A percentile compares a stretch with the other conserved stretches of the same genome.
Evolutionary conservation across 2,329 filamentous ascomycete species (phyloP).

Genomic region (Ceratocystiopsis sp.): DNA sequence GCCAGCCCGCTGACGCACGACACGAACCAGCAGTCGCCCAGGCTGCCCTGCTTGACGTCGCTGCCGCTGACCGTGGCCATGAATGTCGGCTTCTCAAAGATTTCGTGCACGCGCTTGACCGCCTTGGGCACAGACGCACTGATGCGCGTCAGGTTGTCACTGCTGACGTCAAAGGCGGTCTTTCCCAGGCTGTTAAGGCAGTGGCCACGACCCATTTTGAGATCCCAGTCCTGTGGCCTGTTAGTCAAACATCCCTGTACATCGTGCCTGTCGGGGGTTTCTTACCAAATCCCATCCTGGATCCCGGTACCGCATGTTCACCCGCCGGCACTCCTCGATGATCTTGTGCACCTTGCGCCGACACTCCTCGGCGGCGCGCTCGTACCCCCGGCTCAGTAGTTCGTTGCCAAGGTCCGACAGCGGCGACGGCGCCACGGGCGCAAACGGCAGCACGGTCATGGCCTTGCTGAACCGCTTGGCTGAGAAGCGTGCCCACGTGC

Average conservation of each 20-base stretch:
- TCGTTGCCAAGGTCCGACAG: conserved; percentile 39
- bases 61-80: conserved; percentile 46
- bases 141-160: conserved; percentile 26
- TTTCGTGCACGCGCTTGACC: conserved; percentile 59
- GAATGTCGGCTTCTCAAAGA: conserved; percentile 59
- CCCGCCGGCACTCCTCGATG: conserved; percentile 46
- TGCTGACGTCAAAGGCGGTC: conserved; percentile 28
- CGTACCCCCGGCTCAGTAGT: conserved; percentile 41
- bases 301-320: conserved; percentile 68
- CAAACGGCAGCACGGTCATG: conserved; percentile 46
- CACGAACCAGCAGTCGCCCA: conserved; percentile 75
- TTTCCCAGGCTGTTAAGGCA: conserved; percentile 36
- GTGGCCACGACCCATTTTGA: conserved; percentile 45
- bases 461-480: conserved; percentile 47
- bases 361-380: conserved; percentile 47
- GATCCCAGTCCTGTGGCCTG: conserved; percentile 39
- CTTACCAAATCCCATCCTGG: conserved; percentile 41
- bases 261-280: conserved; percentile 9
- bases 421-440: conserved; percentile 35
- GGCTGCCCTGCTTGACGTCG: conserved; percentile 60
- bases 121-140: conserved; percentile 45
- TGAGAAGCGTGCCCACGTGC: conserved; percentile 46
- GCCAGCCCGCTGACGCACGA: conserved; percentile 61
- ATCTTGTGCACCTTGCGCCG: conserved; percentile 44
- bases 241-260: too few species aligned